Evolutionary conservation across 2,329 filamentous ascomycete genomes (phyloP).

Genomic region (Allantophomopsis lycopodina): DNA sequence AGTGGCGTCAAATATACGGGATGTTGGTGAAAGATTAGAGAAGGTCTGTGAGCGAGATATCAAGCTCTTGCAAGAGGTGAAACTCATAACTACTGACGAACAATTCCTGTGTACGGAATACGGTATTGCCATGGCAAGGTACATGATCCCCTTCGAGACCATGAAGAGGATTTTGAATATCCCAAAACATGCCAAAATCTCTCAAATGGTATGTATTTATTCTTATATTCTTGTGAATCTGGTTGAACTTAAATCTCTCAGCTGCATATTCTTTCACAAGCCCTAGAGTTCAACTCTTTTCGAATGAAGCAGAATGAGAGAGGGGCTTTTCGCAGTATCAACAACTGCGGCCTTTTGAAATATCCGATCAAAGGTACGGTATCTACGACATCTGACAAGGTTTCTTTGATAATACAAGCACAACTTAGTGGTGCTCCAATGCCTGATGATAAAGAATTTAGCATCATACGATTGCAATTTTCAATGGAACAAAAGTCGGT

Average conservation of each 20-base stretch:
- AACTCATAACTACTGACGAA: constrained; percentile 35
- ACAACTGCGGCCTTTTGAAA: constrained; percentile 52
- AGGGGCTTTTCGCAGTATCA: constrained; percentile 55
- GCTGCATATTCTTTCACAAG: constrained; percentile 54
- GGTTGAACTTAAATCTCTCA: constrained; percentile 19
- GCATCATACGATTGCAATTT: constrained; percentile 40
- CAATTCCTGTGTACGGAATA: constrained; percentile 53
- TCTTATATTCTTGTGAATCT: background rate
- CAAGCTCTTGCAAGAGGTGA: constrained; percentile 42
- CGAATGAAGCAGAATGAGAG: constrained; percentile 60
- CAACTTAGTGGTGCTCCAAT: constrained; percentile 55
- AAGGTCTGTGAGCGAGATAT: constrained; percentile 61
- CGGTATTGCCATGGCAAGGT: constrained; percentile 70
- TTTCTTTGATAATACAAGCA: constrained; percentile 65
- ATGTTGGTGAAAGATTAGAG: constrained; percentile 47
- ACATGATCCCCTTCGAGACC: constrained; percentile 67
- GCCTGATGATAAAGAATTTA: constrained; percentile 40
- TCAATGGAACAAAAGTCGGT: constrained; percentile 46
- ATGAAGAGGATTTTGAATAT: constrained; percentile 60
- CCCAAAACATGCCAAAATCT: constrained; percentile 42
- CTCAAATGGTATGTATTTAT: constrained; percentile 47
- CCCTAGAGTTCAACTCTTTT: constrained; percentile 59
- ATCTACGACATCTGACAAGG: constrained; percentile 54
- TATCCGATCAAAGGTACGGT: constrained; percentile 59
- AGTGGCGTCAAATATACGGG: constrained; percentile 28